Evolutionary conservation across 768 basidiomycete species (phyloP), one percentile per base, ranked within the genome.

Genomic region (Boletus fagicola): DNA sequence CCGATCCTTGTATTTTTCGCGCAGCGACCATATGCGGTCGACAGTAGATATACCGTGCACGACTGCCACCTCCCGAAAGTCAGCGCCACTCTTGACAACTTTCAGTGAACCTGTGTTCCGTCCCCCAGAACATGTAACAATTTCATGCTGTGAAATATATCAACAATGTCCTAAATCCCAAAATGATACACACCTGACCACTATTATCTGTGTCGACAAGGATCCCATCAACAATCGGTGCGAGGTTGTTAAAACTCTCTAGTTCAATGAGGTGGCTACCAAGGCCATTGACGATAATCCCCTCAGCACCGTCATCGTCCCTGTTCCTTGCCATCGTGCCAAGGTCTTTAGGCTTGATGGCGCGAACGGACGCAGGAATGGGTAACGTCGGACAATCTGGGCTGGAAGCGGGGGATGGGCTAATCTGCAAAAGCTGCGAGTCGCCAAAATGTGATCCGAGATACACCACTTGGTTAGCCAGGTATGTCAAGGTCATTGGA

Each of bases 71-170:
- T 88, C 86, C 54, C 83, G 77, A 67, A 93, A 87, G 62, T 91
- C 88, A 7, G 92, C 90, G 2, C 94, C 94, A 54, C 85, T 90
- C 58, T 90, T 79, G 20, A 97, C 79, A 31, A 94, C 72, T 48
- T 88, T 86, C 16, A 97, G 65, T 11, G 87, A 85, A 2, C 94
- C 94, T 3, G 84, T 82, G 59, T 84, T 91, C 49, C 79, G 79
- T 2, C 84, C 88, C 6, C 94, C 94, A 4, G 92, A 94, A 64
- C 90, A 92, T 1, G 92, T 92, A 5, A 96, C 83, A 42, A 95
- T 82, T 69, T 90, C 86, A n/a, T 77, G 78, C 89, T 94, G 60
- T 24, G 4, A 49, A 31, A 46, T 15, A 40, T 18, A 22, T 62
- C 5, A 55, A 30, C 18, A 22, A 33, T 28, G 26, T 1, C 22